A percentile compares a stretch with the other conserved stretches of the same genome.
Conservation (phyloP, 805 yeast genomes). For the Lipomyces sp. region DNA sequence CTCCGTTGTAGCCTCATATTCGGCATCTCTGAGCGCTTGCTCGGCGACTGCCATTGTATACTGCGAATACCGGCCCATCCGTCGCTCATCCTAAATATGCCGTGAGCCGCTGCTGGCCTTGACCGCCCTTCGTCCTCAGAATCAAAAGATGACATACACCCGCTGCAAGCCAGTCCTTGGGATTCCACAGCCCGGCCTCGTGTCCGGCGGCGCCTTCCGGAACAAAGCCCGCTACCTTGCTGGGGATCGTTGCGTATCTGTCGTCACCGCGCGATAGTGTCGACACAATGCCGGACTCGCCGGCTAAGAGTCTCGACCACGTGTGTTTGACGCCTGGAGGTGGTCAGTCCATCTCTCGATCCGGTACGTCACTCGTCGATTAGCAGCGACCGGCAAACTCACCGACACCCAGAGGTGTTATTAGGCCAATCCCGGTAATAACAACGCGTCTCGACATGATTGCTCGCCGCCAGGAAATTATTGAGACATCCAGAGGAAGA, state of each 20-base stretch:
- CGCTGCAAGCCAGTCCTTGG: constrained; percentile 48
- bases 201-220: constrained; percentile 47
- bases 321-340: constrained; percentile 33
- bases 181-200: constrained; percentile 51
- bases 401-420: constrained; percentile 84
- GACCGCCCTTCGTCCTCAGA: background rate
- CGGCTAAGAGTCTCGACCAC: constrained; percentile 39
- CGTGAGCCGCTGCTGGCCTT: background rate
- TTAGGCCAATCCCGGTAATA: constrained; percentile 84
- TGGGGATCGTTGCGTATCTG: constrained; percentile 56
- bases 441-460: constrained; percentile 57
- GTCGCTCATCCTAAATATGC: constrained; percentile 46
- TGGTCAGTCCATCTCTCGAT: background rate
- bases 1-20: constrained; percentile 45
- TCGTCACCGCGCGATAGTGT: constrained; percentile 41
- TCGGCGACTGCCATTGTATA: constrained; percentile 72
- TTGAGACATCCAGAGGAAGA: background rate
- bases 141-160: constrained; percentile 4
- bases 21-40: constrained; percentile 73
- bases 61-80: constrained; percentile 71
- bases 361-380: background rate
- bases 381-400: constrained; percentile 33
- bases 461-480: too few relatives aligned
- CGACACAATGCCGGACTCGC: constrained; percentile 40
- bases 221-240: constrained; percentile 71